Percentiles rank a stretch among this genome's conserved stretches.
These are phyloP conservation scores for Starmera pachycereana DNA, from an alignment of 805 yeast species.

Conservation along the genomic window DNA sequence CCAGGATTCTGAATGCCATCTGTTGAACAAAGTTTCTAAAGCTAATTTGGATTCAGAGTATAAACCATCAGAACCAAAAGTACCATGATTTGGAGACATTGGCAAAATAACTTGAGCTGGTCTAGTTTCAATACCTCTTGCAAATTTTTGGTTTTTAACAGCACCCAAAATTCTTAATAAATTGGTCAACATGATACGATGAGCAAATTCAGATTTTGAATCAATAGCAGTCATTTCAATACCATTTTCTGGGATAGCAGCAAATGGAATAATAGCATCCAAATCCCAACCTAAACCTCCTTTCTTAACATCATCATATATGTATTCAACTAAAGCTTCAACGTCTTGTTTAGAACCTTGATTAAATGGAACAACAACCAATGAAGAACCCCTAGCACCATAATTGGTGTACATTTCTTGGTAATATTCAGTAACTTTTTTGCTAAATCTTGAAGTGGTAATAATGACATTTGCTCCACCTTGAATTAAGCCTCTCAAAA, in stretches of 20 bases:
- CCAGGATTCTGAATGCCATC: conserved; percentile 99
- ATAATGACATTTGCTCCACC: conserved; percentile 98
- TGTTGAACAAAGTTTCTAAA: conserved; percentile 92
- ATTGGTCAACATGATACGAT: conserved; percentile 96
- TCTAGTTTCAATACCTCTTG: conserved; percentile 76
- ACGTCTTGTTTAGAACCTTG: conserved; percentile 96
- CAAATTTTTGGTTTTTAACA: conserved; percentile 74
- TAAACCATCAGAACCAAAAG: conserved; percentile 96
- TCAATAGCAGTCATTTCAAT: conserved; percentile 88
- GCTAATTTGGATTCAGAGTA: conserved; percentile 96
- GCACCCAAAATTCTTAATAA: conserved; percentile 85
- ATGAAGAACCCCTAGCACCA: conserved; percentile 87
- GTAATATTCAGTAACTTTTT: conserved; percentile 90
- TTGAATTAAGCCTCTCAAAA: conserved; percentile 84
- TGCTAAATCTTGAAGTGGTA: conserved; percentile 92
- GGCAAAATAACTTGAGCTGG: conserved; percentile 98
- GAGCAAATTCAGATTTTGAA: conserved; percentile 95
- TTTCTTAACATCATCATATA: conserved; percentile 71
- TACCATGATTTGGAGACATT: conserved; percentile 97
- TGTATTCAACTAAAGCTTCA: conserved; percentile 71
- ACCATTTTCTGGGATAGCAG: conserved; percentile 99
- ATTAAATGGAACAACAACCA: conserved; percentile 96
- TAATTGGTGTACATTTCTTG: conserved; percentile 86
- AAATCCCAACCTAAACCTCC: conserved; percentile 98
- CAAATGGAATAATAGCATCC: conserved; percentile 94